These are phyloP conservation scores for Coemansia furcata DNA, from an alignment of 192 early-diverging fungal species.

Conservation along the genomic window DNA sequence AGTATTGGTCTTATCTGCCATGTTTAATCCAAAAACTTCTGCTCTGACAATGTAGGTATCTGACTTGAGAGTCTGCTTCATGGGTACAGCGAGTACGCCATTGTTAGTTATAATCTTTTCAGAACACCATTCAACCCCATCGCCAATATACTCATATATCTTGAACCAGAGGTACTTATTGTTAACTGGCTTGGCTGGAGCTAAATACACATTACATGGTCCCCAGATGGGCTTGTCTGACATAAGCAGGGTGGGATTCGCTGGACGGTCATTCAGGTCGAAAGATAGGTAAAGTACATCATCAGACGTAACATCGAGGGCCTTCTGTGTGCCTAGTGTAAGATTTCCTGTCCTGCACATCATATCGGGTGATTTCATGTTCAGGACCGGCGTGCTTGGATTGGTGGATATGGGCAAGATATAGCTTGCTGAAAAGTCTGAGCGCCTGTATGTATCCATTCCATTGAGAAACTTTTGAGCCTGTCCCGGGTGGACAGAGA, in stretches of 20 bases:
- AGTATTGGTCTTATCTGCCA: neutral
- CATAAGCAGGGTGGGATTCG: neutral
- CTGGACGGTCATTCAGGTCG: neutral
- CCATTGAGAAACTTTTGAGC: slow-evolving; percentile 2
- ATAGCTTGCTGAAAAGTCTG: neutral
- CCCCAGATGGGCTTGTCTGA: neutral
- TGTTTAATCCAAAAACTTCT: neutral
- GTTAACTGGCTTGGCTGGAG: neutral
- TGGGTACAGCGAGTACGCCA: neutral
- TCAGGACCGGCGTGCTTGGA: neutral
- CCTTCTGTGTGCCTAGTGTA: neutral
- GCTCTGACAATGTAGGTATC: neutral
- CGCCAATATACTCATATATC: neutral
- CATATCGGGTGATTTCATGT: neutral
- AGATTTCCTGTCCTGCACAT: neutral
- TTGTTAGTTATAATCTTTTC: neutral
- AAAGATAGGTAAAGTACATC: neutral
- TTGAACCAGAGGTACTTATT: neutral
- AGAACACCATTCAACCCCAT: neutral
- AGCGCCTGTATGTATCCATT: neutral
- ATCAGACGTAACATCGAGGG: neutral
- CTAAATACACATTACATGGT: neutral
- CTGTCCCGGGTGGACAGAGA: neutral
- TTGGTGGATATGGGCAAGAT: neutral
- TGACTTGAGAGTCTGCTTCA: neutral